A percentile compares a stretch with the other conserved stretches of the same genome.
Evolutionary conservation across 2,329 filamentous ascomycete species (phyloP).

Genomic region (Pseudocercospora macadamiae): DNA sequence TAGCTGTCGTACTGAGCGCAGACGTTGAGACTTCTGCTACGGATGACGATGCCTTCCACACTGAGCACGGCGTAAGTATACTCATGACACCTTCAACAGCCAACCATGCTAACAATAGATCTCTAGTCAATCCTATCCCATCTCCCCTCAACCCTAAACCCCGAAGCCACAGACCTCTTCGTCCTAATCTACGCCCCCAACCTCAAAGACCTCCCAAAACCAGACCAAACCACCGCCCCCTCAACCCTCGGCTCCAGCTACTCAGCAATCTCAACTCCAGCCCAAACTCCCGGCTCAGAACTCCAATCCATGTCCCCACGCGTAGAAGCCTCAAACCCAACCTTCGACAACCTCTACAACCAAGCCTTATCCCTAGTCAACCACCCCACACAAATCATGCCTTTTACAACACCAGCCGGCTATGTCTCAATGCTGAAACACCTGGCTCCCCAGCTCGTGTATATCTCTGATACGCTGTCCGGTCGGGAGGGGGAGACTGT

Average conservation of each 20-base stretch:
- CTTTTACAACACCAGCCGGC: constrained; percentile 81
- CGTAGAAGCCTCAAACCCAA: constrained; percentile 39
- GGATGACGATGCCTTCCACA: constrained; percentile 58
- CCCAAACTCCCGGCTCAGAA: constrained; percentile 65
- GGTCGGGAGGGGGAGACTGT: constrained; percentile 75
- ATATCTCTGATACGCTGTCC: constrained; percentile 71
- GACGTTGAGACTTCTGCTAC: constrained; percentile 63
- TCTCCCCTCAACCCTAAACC: constrained; percentile 76
- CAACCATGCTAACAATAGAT: constrained; percentile 27
- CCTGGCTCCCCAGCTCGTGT: constrained; percentile 81
- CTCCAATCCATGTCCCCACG: constrained; percentile 47
- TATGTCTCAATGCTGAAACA: constrained; percentile 86
- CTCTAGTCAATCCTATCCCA: constrained; percentile 75
- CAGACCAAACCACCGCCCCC: constrained; percentile 53
- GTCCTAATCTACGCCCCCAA: constrained; percentile 86
- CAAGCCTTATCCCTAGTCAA: constrained; percentile 80
- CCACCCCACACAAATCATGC: constrained; percentile 82
- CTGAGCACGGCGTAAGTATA: constrained; percentile 78
- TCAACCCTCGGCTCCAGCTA: constrained; percentile 77
- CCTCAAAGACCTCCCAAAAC: constrained; percentile 52
- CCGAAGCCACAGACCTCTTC: constrained; percentile 75
- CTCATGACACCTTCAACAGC: neutral
- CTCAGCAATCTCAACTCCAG: constrained; percentile 76
- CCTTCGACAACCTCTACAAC: constrained; percentile 76
- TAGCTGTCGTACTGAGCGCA: constrained; percentile 87